Conservation (phyloP, 768 basidiomycete species). For the Serendipita sp. region DNA sequence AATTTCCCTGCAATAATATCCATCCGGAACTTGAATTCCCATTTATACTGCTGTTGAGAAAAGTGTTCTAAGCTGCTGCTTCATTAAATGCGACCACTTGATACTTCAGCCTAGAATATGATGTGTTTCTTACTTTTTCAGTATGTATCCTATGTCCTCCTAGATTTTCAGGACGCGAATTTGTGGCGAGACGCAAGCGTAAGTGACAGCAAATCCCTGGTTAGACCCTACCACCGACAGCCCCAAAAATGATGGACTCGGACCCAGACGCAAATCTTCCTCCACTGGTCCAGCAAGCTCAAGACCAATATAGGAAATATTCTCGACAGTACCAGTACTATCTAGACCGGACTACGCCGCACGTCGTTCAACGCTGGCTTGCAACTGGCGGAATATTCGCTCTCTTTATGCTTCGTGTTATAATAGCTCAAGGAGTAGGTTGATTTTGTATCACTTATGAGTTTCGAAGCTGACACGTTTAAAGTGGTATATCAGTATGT, state of each 20-base stretch:
- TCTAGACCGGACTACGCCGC: slow-evolving; percentile 86
- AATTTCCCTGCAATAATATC: not conserved
- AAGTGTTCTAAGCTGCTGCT: too few relatives aligned
- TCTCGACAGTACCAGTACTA: slow-evolving; percentile 63
- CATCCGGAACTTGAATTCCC: not conserved
- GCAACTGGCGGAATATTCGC: slow-evolving; percentile 50
- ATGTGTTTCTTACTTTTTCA: too few relatives aligned
- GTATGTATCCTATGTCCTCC: too few relatives aligned
- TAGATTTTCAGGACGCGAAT: too few relatives aligned
- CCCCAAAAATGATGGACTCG: slow-evolving; percentile 5
- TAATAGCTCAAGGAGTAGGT: slow-evolving; percentile 79
- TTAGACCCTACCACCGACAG: not conserved
- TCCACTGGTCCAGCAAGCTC: slow-evolving; percentile 10
- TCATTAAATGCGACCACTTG: too few relatives aligned
- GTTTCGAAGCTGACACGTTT: slow-evolving; percentile 10
- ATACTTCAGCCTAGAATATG: too few relatives aligned
- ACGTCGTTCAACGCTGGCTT: slow-evolving; percentile 79
- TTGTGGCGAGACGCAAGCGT: not conserved
- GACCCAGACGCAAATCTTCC: slow-evolving; percentile 7
- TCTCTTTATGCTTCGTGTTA: slow-evolving; percentile 71
- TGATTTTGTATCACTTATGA: slow-evolving; percentile 5
- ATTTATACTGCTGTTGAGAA: not conserved
- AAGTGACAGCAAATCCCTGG: not conserved
- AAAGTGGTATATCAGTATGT: slow-evolving; percentile 87
- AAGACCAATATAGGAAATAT: slow-evolving; percentile 11